Base-by-base conservation (phyloP, 345 rosid species). In the Salix caprea region DNA sequence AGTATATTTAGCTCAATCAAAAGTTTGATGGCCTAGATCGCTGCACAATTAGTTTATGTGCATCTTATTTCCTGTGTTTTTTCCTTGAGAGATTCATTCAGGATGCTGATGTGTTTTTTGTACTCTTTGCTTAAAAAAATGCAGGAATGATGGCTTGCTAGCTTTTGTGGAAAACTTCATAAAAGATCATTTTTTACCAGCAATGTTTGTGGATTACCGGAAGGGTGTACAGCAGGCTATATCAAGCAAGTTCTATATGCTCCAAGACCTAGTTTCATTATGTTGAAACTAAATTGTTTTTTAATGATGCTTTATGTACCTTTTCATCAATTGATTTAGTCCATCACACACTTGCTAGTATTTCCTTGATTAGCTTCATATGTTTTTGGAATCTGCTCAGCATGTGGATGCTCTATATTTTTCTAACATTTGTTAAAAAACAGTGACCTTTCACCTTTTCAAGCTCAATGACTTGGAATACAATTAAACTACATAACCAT, bases 171-270 rank as follows among this genome's bases (percentile, higher is more conserved):
- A 96, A 87, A 96, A 94, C 88, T 92, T 96, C 82, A 90, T 92
- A 76, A 94, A 96, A 91, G 99, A 96, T 82, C 99, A 94, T 85
- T 88, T 96, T 79, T 84, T 94, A 68, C 99, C 99, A 69, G 92
- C 98, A 42, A 91, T 96, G 95, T 94, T 94, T 80, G 98, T 92
- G 77, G 99, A 96, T 84, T 96, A 96, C 78, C 89, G 99, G 71
- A 96, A 96, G 86, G 93, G 96, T 52, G 97, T 96, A 76, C 99
- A 96, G 74, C 98, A 94, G 85, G 99, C 99, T 74, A 96, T 96
- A 91, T 94, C 99, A 87, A 94, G 99, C 78, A 90, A 86, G 91
- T 87, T 83, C 73, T 58, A 58, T 23, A 58, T 67, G 37, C 65
- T 71, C 32, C 34, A 32, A 44, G 10, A 23, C 24, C 70, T 39